Conservation (phyloP, 1,284 basidiomycete species). For the Stygiomarasmius scandens region DNA sequence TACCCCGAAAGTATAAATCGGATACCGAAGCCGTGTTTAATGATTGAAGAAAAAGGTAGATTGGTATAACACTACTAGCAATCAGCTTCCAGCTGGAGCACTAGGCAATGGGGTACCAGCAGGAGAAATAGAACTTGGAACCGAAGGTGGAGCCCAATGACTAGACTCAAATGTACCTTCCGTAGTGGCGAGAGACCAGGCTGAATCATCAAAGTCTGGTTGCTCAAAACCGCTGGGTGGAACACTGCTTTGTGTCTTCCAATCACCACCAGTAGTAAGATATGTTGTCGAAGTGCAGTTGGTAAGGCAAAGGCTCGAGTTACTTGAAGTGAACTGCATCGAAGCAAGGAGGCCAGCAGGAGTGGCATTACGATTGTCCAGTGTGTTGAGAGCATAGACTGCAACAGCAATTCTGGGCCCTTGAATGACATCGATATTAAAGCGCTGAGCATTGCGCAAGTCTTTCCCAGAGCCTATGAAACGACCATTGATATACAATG, state of each 20-base stretch:
- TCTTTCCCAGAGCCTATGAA: slow-evolving; percentile 22
- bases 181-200: neutral
- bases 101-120: no score
- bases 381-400: slow-evolving; percentile 22
- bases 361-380: slow-evolving; percentile 4
- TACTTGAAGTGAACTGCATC: slow-evolving; percentile 44
- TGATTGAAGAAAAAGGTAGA: no score
- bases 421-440: slow-evolving; percentile 21
- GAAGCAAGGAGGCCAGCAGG: slow-evolving; percentile 25
- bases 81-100: no score
- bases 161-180: no score
- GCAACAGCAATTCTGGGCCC: slow-evolving; percentile 21
- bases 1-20: no score
- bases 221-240: slow-evolving; percentile 6
- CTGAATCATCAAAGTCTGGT: slow-evolving; percentile 1
- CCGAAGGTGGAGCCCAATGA: no score
- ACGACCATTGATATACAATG: slow-evolving; percentile 29
- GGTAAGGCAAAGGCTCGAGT: slow-evolving; percentile 38
- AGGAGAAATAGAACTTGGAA: no score
- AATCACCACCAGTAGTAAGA: slow-evolving; percentile 2
- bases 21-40: no score
- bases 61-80: no score
- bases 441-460: slow-evolving; percentile 22
- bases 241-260: neutral
- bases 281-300: neutral